A percentile compares a stretch with the other conserved stretches of the same genome.
Evolutionary conservation across 2,329 filamentous ascomycete genomes (phyloP).

Genomic region (Penicillium sp.): DNA sequence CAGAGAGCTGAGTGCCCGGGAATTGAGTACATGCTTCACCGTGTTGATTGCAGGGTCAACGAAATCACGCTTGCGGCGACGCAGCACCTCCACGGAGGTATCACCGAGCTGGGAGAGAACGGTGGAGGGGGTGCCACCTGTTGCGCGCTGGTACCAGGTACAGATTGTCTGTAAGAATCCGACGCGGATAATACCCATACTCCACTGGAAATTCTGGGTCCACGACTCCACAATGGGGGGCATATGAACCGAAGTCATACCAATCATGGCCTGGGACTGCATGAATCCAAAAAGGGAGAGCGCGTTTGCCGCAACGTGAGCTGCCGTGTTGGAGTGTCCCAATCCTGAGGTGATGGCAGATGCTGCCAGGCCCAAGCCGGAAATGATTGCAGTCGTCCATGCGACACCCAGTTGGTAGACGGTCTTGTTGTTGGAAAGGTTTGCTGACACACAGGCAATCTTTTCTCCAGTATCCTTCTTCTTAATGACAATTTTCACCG

Average conservation of each 20-base stretch:
- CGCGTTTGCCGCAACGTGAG: conserved; percentile 89
- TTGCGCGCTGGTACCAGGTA: conserved; percentile 94
- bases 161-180: conserved; percentile 83
- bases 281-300: conserved; percentile 93
- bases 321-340: conserved; percentile 88
- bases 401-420: conserved; percentile 84
- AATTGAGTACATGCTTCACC: conserved; percentile 31
- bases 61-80: conserved; percentile 46
- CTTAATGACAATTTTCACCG: conserved; percentile 76
- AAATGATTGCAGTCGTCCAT: conserved; percentile 84
- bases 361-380: conserved; percentile 73
- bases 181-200: conserved; percentile 88
- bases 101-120: conserved; percentile 69
- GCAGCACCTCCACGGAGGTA: conserved; percentile 80
- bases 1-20: conserved; percentile 40
- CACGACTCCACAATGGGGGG: conserved; percentile 86
- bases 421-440: conserved; percentile 85
- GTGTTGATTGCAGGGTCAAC: conserved; percentile 36
- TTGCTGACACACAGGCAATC: conserved; percentile 81
- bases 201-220: conserved; percentile 98
- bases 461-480: conserved; percentile 58
- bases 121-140: conserved; percentile 76
- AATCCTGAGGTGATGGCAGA: conserved; percentile 86
- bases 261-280: conserved; percentile 87
- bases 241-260: conserved; percentile 72